phyloP scores from a whole-genome alignment of 352 stramenopile species.

The Lagenidium giganteum region DNA sequence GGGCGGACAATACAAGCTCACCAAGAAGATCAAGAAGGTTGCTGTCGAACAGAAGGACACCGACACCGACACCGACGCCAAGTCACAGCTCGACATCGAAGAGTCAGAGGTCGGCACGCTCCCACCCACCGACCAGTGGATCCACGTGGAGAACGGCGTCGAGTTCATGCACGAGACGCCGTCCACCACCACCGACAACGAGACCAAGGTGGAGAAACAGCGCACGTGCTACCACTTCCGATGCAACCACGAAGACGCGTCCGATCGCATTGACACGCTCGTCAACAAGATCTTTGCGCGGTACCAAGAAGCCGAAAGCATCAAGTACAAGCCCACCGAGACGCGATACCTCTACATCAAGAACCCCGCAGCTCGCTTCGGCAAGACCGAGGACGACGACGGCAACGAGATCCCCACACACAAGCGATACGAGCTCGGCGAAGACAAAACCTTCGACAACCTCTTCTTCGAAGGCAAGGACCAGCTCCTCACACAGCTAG shows the following conservation, averaged over 20 bases:
- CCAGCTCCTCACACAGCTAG: slow-evolving; percentile 29
- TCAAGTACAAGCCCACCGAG: too few species aligned
- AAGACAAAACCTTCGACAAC: slow-evolving; percentile 59
- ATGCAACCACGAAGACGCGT: too few species aligned
- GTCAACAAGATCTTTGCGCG: too few species aligned
- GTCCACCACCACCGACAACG: slow-evolving; percentile 1
- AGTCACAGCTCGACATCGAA: too few species aligned
- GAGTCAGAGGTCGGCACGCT: too few species aligned
- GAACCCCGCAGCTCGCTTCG: too few species aligned
- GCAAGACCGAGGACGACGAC: slow-evolving; percentile 7
- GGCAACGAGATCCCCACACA: slow-evolving; percentile 19
- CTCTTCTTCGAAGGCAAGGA: slow-evolving; percentile 65
- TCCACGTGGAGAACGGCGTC: slow-evolving; percentile 11
- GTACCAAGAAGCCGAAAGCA: slow-evolving; percentile 3
- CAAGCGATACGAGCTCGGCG: slow-evolving; percentile 45
- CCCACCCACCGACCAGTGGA: slow-evolving; percentile 16
- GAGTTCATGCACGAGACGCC: slow-evolving; percentile 12
- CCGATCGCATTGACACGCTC: slow-evolving; percentile 27
- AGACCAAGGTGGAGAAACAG: not conserved
- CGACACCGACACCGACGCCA: not conserved
- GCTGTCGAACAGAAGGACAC: not conserved
- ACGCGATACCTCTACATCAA: slow-evolving; percentile 40
- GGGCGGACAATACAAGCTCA: slow-evolving; percentile 37
- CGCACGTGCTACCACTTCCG: not conserved
- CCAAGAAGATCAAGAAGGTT: slow-evolving; percentile 28